Conservation (phyloP, 2,329 filamentous ascomycete genomes). For the Venturia oleaginea region DNA sequence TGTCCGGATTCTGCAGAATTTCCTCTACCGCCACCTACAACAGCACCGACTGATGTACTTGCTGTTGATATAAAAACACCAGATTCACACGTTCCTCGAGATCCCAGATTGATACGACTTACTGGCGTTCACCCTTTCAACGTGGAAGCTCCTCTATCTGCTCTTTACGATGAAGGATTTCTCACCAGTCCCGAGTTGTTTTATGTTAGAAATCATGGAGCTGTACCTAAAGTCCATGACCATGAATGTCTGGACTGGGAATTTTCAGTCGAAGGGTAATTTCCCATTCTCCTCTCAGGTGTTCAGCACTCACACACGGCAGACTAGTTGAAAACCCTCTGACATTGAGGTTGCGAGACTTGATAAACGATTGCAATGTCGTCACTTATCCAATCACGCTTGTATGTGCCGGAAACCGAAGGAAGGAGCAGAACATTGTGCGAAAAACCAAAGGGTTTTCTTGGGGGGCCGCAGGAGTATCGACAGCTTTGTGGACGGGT, state of each 20-base stretch:
- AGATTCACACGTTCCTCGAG: constrained; percentile 70
- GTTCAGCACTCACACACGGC: not conserved
- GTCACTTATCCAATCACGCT: constrained; percentile 80
- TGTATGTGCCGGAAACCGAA: constrained; percentile 82
- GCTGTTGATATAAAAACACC: constrained; percentile 75
- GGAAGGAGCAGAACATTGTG: constrained; percentile 88
- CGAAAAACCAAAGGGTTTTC: constrained; percentile 90
- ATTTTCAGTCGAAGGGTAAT: constrained; percentile 63
- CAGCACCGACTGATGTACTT: constrained; percentile 51
- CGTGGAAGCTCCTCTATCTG: constrained; percentile 71
- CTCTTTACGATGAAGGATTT: constrained; percentile 72
- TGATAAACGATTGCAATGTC: constrained; percentile 68
- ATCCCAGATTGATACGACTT: constrained; percentile 71
- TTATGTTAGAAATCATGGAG: constrained; percentile 85
- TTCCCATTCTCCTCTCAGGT: constrained; percentile 17
- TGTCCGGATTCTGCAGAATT: constrained; percentile 29
- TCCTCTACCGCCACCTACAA: constrained; percentile 59
- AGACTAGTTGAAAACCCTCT: constrained; percentile 70
- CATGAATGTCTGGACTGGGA: constrained; percentile 69
- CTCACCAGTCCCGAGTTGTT: constrained; percentile 80
- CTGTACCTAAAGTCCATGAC: constrained; percentile 67
- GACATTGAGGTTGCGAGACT: constrained; percentile 59
- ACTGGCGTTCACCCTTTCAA: constrained; percentile 91
- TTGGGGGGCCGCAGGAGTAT: constrained; percentile 81
- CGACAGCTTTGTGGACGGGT: constrained; percentile 81